Conservation (phyloP, 2,329 filamentous ascomycete species). For the Trichophyton verrucosum region DNA sequence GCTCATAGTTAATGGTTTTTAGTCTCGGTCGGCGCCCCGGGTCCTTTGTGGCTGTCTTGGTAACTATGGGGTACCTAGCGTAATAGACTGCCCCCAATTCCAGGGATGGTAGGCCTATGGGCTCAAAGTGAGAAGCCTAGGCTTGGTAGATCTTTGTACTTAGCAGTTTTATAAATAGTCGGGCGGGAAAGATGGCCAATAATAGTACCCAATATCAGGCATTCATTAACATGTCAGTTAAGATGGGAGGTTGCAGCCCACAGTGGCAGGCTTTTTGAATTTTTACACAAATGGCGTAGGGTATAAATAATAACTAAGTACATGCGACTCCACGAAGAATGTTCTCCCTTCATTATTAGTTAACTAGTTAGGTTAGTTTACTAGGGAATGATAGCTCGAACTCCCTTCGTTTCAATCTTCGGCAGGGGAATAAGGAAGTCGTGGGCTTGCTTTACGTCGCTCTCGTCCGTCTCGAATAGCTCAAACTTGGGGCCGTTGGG, state of each 20-base stretch:
- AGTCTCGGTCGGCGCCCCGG: neutral
- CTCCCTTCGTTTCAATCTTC: conserved; percentile 7
- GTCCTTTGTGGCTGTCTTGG: neutral
- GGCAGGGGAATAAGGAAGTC: conserved; percentile 5
- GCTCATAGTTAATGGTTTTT: neutral
- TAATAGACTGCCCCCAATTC: neutral
- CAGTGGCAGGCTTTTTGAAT: no score
- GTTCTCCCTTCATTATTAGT: neutral
- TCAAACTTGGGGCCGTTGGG: conserved; percentile 2
- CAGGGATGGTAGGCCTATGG: no score
- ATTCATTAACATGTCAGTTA: no score
- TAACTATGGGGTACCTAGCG: neutral
- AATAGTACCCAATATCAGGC: no score
- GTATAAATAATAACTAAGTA: neutral
- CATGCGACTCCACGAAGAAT: neutral
- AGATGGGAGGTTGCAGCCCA: no score
- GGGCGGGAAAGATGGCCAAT: no score
- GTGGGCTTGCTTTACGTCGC: conserved; percentile 4
- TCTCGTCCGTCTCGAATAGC: conserved; percentile 6
- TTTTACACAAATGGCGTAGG: neutral
- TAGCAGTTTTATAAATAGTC: no score
- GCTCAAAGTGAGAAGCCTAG: no score
- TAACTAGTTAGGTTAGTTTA: neutral
- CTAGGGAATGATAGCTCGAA: conserved; percentile 5
- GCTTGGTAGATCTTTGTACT: no score